Evolutionary conservation across 176 grass and related monocot species (phyloP).

Genomic region (Miscanthus lutarioriparius): DNA sequence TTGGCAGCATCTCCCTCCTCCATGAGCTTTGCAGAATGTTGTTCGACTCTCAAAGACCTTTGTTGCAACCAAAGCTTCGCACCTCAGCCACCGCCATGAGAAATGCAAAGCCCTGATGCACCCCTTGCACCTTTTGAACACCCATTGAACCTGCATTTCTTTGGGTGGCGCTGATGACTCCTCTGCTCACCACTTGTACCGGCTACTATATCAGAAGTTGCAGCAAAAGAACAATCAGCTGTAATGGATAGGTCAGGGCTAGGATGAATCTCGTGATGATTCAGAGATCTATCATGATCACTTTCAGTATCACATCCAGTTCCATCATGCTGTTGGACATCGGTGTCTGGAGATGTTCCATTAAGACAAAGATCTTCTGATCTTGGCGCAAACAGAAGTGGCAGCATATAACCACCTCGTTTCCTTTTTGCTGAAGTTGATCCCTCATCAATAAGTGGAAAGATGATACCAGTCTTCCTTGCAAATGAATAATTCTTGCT

Average conservation of each 20-base stretch:
- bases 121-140: conserved; percentile 86
- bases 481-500: conserved; percentile 28
- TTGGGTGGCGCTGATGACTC: conserved; percentile 58
- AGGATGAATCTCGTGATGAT: conserved; percentile 34
- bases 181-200: conserved; percentile 37
- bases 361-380: conserved; percentile 34
- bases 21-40: conserved; percentile 81
- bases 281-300: conserved; percentile 15
- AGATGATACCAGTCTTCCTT: conserved; percentile 36
- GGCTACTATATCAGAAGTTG: conserved; percentile 45
- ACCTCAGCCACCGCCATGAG: conserved; percentile 85
- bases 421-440: conserved; percentile 92
- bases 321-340: conserved; percentile 29
- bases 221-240: conserved; percentile 53
- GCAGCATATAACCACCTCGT: conserved; percentile 61
- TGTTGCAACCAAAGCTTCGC: conserved; percentile 84
- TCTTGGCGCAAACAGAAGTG: conserved; percentile 75
- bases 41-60: conserved; percentile 87
- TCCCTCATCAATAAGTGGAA: conserved; percentile 72
- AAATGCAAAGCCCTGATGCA: conserved; percentile 83
- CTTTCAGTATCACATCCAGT: conserved; percentile 26
- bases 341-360: conserved; percentile 1
- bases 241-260: conserved; percentile 60
- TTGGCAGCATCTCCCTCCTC: conserved; percentile 79
- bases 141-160: conserved; percentile 88